A percentile compares a stretch with the other conserved stretches of the same genome.
phyloP scores from a whole-genome alignment of 2,329 filamentous ascomycete genomes.

The Pezicula carpinea region DNA sequence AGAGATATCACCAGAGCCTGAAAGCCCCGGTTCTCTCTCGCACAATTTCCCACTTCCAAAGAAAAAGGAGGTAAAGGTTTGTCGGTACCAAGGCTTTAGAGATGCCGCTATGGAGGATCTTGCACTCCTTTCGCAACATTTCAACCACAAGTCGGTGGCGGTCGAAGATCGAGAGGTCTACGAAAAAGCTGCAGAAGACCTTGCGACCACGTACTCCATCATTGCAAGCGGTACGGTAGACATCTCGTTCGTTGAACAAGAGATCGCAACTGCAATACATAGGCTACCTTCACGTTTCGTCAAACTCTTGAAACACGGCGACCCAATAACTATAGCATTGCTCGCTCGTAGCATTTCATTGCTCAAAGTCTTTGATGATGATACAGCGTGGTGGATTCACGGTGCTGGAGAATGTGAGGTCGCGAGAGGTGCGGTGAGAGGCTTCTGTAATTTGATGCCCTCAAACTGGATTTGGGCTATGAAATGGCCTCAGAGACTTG shows the following conservation, averaged over 20 bases:
- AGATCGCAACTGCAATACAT: slow-evolving; percentile 11
- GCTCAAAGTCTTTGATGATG: slow-evolving; percentile 7
- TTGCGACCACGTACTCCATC: slow-evolving; percentile 2
- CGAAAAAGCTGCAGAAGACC: background rate
- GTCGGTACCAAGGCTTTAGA: background rate
- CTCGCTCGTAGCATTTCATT: slow-evolving; percentile 8
- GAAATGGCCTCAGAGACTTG: slow-evolving; percentile 8
- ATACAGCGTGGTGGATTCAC: slow-evolving; percentile 15
- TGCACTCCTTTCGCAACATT: slow-evolving; percentile 1
- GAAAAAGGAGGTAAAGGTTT: background rate
- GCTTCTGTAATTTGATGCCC: slow-evolving; percentile 7
- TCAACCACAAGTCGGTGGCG: background rate
- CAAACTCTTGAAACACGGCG: slow-evolving; percentile 3
- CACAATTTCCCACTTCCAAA: slow-evolving; percentile 1
- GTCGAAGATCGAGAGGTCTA: slow-evolving; percentile 5
- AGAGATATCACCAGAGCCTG: slow-evolving; percentile 7
- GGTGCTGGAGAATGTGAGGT: slow-evolving; percentile 8
- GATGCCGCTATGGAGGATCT: slow-evolving; percentile 6
- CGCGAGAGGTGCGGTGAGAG: slow-evolving; percentile 4
- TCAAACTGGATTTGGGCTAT: slow-evolving; percentile 9
- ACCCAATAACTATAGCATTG: slow-evolving; percentile 14
- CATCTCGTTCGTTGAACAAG: slow-evolving; percentile 9
- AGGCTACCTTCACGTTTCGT: slow-evolving; percentile 9
- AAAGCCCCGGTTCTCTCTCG: slow-evolving; percentile 4
- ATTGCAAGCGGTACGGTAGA: slow-evolving; percentile 3